Evolutionary conservation across 805 yeast species (phyloP), one percentile per base, ranked within the genome.

Genomic region (Candida oleophila): DNA sequence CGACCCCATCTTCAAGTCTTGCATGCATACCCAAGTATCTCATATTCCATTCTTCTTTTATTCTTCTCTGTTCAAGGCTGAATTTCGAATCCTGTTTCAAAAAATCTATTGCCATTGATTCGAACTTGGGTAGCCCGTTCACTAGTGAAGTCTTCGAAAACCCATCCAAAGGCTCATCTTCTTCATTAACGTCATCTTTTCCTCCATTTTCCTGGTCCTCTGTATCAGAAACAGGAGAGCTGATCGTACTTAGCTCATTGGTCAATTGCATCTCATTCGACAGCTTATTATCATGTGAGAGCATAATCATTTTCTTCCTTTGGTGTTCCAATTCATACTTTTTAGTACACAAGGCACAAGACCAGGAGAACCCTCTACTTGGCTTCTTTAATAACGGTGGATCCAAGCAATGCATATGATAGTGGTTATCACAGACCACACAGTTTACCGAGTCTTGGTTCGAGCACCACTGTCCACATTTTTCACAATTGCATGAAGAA

Each of bases 291-390:
- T 72, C 76, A 45, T 65, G 67, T 12, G 73, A 65, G 38, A 72
- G 61, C 76, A 72, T 72, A 46, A 72, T 48, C 45, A 62, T 62
- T 11, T 64, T 65, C 53, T 62, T 74, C 53, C 63, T 62, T 45
- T 66, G 70, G 46, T 70, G 62, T 46, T 69, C 73, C 28, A 66
- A 51, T 41, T 82, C 85, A 43, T 78, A 76, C 28, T 70, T 75
- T 53, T 80, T 78, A n/a, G 84, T 74, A 67, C 97, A 90, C 3
- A 70, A 61, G 22, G 88, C 91, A 70, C 97, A 90, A 21, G 89
- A 78, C 97, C 97, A 91, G 7, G 89, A 87, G 60, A 89, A 87
- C 1, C 96, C 96, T 47, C 95, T 69, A 38, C 87, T 83, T 1
- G 96, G 97, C 57, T 87, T 87, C 51, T 80, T 79, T 44, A 78